These are phyloP conservation scores for Hypoxylon sp. DNA, from an alignment of 2,329 filamentous ascomycete genomes.

Conservation along the genomic window DNA sequence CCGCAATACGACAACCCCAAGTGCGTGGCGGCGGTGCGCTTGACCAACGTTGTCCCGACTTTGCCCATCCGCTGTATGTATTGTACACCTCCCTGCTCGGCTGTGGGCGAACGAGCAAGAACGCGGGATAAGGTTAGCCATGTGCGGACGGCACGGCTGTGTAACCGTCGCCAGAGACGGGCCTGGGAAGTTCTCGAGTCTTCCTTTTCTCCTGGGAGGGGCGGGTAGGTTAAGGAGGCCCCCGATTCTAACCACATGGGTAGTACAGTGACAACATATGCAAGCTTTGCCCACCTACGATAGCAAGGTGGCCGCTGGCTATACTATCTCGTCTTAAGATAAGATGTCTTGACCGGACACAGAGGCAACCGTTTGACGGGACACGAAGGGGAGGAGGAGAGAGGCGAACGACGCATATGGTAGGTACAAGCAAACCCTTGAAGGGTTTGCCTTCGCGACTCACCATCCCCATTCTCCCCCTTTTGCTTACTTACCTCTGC, in stretches of 20 bases:
- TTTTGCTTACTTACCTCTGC: too few species aligned
- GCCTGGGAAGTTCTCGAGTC: conserved; percentile 9
- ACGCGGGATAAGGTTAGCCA: conserved; percentile 35
- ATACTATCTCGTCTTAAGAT: conserved; percentile 9
- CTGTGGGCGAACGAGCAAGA: conserved; percentile 14
- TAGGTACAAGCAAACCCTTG: too few species aligned
- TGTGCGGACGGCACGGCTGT: conserved; percentile 32
- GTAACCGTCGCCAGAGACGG: conserved; percentile 33
- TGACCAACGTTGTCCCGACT: background rate
- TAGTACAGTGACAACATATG: conserved; percentile 4
- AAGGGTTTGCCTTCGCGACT: too few species aligned
- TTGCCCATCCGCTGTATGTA: conserved; percentile 3
- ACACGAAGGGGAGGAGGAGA: background rate
- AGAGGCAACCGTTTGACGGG: conserved; percentile 15
- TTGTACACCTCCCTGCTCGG: background rate
- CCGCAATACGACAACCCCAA: conserved; percentile 14
- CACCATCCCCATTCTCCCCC: background rate
- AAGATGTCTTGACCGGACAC: too few species aligned
- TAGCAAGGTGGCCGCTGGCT: too few species aligned
- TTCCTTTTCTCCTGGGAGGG: background rate
- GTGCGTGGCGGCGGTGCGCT: conserved; percentile 14
- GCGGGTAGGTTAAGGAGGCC: background rate
- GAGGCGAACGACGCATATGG: conserved; percentile 12
- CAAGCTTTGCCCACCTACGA: conserved; percentile 4
- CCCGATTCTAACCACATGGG: conserved; percentile 1